These are phyloP conservation scores for Globisporangium cylindrosporum DNA, from an alignment of 352 stramenopile genomes.

Conservation along the genomic window DNA sequence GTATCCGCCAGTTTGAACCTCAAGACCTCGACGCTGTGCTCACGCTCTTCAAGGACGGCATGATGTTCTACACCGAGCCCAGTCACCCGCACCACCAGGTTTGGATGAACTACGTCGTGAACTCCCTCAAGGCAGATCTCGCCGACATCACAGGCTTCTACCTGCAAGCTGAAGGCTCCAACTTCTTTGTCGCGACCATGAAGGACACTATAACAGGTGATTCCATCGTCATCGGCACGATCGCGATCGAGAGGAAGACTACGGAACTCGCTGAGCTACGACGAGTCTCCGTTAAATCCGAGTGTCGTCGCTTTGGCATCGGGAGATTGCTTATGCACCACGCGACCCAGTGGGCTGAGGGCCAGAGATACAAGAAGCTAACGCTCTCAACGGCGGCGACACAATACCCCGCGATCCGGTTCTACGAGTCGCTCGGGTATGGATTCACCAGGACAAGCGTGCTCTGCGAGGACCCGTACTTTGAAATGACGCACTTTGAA, in stretches of 20 bases:
- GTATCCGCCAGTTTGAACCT: slow-evolving; percentile 15
- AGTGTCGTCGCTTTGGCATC: slow-evolving; percentile 11
- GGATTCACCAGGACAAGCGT: slow-evolving; percentile 9
- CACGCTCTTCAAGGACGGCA: slow-evolving; percentile 18
- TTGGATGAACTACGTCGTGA: slow-evolving; percentile 9
- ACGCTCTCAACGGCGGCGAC: slow-evolving; percentile 12
- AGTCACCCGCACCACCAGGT: slow-evolving; percentile 4
- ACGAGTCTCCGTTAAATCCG: slow-evolving; percentile 9
- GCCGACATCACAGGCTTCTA: slow-evolving; percentile 14
- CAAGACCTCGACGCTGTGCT: slow-evolving; percentile 10
- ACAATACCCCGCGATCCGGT: slow-evolving; percentile 11
- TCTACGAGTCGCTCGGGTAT: slow-evolving; percentile 19
- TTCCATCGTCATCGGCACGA: slow-evolving; percentile 8
- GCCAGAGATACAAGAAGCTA: background rate
- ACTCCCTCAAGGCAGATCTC: slow-evolving; percentile 13
- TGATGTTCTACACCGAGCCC: slow-evolving; percentile 16
- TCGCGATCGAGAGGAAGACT: slow-evolving; percentile 10
- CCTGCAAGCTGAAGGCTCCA: slow-evolving; percentile 13
- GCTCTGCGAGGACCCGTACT: slow-evolving; percentile 9
- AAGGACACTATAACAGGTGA: background rate
- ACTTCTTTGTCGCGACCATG: slow-evolving; percentile 28
- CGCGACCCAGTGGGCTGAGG: slow-evolving; percentile 5
- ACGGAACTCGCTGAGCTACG: slow-evolving; percentile 8
- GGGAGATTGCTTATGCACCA: slow-evolving; percentile 11
- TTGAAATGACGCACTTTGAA: slow-evolving; percentile 17